Evolutionary conservation across 306 rosid species (phyloP).

Genomic region (Cucurbita ficifolia): DNA sequence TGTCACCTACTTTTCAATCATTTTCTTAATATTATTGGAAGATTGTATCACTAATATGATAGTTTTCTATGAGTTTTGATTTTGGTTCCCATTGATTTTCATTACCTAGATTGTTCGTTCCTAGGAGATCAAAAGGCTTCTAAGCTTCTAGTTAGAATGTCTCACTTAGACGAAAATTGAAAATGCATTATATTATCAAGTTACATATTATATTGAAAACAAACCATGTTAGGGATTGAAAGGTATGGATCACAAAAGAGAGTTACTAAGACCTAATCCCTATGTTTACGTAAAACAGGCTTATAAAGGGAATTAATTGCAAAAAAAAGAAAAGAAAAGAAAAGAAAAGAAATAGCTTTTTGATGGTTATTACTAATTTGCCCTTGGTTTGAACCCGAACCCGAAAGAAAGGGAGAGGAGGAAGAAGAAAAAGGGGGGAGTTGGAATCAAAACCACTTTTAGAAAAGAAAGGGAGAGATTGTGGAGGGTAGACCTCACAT

Average conservation of each 20-base stretch:
- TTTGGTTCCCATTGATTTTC: background rate
- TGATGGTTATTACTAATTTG: background rate
- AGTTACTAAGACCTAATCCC: no score
- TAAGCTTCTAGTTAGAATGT: no score
- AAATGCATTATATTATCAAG: no score
- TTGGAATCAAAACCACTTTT: constrained; percentile 20
- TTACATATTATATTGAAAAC: no score
- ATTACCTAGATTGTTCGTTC: background rate
- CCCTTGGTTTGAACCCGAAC: background rate
- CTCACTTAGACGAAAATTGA: no score
- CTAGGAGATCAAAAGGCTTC: background rate
- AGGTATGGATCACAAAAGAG: no score
- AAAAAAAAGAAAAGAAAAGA: no score
- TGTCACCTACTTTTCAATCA: background rate
- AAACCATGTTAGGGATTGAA: no score
- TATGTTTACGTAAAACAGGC: no score
- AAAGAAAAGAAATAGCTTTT: background rate
- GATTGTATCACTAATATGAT: background rate
- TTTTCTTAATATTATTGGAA: background rate
- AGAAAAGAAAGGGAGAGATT: constrained; percentile 20
- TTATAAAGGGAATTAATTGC: no score
- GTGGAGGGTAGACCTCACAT: constrained; percentile 46
- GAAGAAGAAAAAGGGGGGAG: background rate
- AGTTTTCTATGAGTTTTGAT: background rate
- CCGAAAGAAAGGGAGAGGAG: background rate